Conservation (phyloP, 2,329 filamentous ascomycete genomes). For the Grosmannia serpens region DNA sequence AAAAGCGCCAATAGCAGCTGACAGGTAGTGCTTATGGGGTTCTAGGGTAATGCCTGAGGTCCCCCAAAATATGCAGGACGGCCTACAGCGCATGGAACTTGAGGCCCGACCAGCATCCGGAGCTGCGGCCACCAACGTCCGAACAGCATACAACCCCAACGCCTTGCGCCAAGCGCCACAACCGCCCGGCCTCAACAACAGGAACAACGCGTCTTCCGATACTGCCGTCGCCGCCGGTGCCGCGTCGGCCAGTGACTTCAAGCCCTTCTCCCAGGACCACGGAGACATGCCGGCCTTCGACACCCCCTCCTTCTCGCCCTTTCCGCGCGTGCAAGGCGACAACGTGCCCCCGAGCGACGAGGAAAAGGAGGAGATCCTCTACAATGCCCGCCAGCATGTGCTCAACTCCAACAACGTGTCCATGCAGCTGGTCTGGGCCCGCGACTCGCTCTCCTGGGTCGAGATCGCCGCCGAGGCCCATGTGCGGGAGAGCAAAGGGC, state of each 20-base stretch:
- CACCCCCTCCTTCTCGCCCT: slow-evolving; percentile 76
- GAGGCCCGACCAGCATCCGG: slow-evolving; percentile 44
- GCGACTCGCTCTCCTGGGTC: slow-evolving; percentile 81
- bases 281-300: slow-evolving; percentile 30
- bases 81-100: slow-evolving; percentile 80
- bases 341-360: slow-evolving; percentile 92
- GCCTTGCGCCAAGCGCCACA: background rate
- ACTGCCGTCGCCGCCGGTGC: slow-evolving; percentile 4
- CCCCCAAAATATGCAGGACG: slow-evolving; percentile 92
- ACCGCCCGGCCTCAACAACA: background rate
- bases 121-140: background rate
- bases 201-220: background rate
- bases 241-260: slow-evolving; percentile 20
- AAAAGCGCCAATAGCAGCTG: slow-evolving; percentile 16
- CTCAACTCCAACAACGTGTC: slow-evolving; percentile 89
- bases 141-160: background rate
- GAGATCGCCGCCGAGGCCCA: slow-evolving; percentile 73
- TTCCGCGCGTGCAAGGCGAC: slow-evolving; percentile 74
- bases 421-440: slow-evolving; percentile 94
- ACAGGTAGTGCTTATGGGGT: slow-evolving; percentile 39
- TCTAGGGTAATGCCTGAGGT: slow-evolving; percentile 85
- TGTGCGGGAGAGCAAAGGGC: slow-evolving; percentile 46
- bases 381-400: slow-evolving; percentile 71
- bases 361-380: slow-evolving; percentile 81
- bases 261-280: slow-evolving; percentile 28